Evolutionary conservation across 2,329 filamentous ascomycete species (phyloP).

Genomic region (Aspergillus cejpii): DNA sequence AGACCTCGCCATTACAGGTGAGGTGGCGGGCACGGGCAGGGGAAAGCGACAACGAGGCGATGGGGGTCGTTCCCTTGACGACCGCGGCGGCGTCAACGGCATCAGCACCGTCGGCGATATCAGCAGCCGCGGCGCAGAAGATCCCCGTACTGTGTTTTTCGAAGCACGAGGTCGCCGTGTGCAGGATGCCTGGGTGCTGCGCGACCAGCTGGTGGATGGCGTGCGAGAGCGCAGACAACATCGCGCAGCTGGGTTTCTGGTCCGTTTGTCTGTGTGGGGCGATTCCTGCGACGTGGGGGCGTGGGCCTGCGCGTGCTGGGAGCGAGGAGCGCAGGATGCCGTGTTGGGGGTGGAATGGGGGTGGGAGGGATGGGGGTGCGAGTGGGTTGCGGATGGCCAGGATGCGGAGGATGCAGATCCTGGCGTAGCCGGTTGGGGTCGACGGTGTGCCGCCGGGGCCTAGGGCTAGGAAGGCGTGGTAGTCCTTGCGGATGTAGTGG

Average conservation of each 20-base stretch:
- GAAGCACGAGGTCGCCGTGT: slow-evolving; percentile 64
- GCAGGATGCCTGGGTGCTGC: slow-evolving; percentile 45
- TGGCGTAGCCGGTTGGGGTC: slow-evolving; percentile 65
- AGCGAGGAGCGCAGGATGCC: slow-evolving; percentile 56
- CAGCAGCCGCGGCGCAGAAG: too few relatives aligned
- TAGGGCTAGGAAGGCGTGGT: slow-evolving; percentile 65
- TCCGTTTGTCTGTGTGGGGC: slow-evolving; percentile 74
- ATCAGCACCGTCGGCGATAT: too few relatives aligned
- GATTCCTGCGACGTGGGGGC: slow-evolving; percentile 66
- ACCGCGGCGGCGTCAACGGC: too few relatives aligned
- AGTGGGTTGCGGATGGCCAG: slow-evolving; percentile 68
- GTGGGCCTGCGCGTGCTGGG: slow-evolving; percentile 55
- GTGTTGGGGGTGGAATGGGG: slow-evolving; percentile 46
- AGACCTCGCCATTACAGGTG: slow-evolving; percentile 63
- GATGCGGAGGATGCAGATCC: slow-evolving; percentile 64
- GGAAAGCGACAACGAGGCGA: background rate
- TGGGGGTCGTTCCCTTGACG: background rate
- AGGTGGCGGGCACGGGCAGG: slow-evolving; percentile 8
- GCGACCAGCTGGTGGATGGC: slow-evolving; percentile 49
- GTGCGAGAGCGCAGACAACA: slow-evolving; percentile 51
- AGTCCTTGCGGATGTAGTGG: slow-evolving; percentile 55
- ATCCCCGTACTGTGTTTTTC: slow-evolving; percentile 76
- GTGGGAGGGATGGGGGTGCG: slow-evolving; percentile 49
- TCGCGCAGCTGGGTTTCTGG: slow-evolving; percentile 52
- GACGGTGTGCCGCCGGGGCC: slow-evolving; percentile 75